Base-by-base conservation (phyloP, 2,329 filamentous ascomycete species). In the Fusarium tupiense region DNA sequence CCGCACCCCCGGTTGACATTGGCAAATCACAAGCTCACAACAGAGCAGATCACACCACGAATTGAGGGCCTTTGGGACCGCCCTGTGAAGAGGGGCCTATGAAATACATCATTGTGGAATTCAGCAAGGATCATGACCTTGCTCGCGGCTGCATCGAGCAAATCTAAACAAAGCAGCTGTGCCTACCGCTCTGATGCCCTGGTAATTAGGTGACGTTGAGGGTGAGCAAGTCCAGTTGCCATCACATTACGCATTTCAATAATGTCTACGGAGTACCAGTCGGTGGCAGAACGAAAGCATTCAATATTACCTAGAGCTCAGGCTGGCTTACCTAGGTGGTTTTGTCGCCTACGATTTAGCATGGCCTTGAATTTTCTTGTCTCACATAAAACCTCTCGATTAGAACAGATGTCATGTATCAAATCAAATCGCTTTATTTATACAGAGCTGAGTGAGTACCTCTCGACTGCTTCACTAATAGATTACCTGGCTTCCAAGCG, bases 391-490 rank as follows among this genome's bases (percentile, higher is more conserved):
- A 26, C n/a, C n/a, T 53, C n/a, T 19, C 12, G 24, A 26, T 11
- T 49, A 31, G 35, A 49, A 38, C 52, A 40, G 59, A 46, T 66
- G 61, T 69, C 63, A 67, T 56, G 46, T 69, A 65, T 66, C 70
- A 78, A 78, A 78, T 76, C 77, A 78, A 79, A 75, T 76, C 77
- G 77, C 77, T 79, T 76, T 71, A 67, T 77, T 78, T 74, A 59
- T 78, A 78, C 77, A 79, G 75, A 79, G 77, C 77, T 79, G 77
- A 75, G 77, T 77, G 77, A 75, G 77, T 77, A 69, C 69, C 61
- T 71, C 61, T 67, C 65, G 31, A 69, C 68, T 60, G 62, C 69
- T 68, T 53, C 63, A 71, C 54, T 66, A 49, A 52, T 24, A 60
- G 43, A 52, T 60, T 52, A 26, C 50, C 50, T 26, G n/a, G 35